Percentiles rank a stretch among this genome's conserved stretches.
phyloP scores from a whole-genome alignment of 768 basidiomycete genomes.

The Kwoniella sp. region DNA sequence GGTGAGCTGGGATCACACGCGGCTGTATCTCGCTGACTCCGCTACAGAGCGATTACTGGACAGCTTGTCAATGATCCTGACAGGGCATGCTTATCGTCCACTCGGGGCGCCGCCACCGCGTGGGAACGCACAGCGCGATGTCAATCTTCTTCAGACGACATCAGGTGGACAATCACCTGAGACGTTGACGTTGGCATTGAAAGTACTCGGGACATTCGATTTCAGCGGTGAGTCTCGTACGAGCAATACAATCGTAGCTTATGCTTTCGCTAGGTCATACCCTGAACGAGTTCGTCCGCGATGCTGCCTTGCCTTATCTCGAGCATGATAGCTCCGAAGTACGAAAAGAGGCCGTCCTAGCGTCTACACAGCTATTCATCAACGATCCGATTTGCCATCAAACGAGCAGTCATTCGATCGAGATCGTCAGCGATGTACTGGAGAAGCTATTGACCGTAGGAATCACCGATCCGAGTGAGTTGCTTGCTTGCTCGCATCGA shows the following conservation, averaged over 20 bases:
- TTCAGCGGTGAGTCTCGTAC: constrained; percentile 66
- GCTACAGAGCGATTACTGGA: constrained; percentile 79
- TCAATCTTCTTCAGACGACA: constrained; percentile 23
- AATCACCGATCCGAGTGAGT: constrained; percentile 86
- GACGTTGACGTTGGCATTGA: constrained; percentile 65
- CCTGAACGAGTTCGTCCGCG: constrained; percentile 91
- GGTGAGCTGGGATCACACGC: constrained; percentile 58
- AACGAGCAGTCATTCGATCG: constrained; percentile 90
- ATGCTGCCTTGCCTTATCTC: constrained; percentile 82
- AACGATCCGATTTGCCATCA: constrained; percentile 94
- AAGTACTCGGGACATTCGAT: constrained; percentile 84
- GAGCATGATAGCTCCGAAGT: constrained; percentile 88
- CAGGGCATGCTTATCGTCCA: constrained; percentile 78
- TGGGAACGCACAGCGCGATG: constrained; percentile 34
- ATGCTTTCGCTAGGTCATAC: constrained; percentile 63
- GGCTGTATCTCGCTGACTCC: background rate
- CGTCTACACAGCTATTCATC: constrained; percentile 86
- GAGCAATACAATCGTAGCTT: background rate
- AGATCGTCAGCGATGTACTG: constrained; percentile 95
- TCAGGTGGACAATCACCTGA: constrained; percentile 12
- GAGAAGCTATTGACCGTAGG: constrained; percentile 92
- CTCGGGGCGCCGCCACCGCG: constrained; percentile 74
- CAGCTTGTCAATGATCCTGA: constrained; percentile 70
- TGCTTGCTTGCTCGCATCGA: background rate
- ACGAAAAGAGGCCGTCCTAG: constrained; percentile 79